Percentiles rank a stretch among this genome's conserved stretches.
Evolutionary conservation across 2,329 filamentous ascomycete genomes (phyloP).

Genomic region (Trichoderma hamatum): DNA sequence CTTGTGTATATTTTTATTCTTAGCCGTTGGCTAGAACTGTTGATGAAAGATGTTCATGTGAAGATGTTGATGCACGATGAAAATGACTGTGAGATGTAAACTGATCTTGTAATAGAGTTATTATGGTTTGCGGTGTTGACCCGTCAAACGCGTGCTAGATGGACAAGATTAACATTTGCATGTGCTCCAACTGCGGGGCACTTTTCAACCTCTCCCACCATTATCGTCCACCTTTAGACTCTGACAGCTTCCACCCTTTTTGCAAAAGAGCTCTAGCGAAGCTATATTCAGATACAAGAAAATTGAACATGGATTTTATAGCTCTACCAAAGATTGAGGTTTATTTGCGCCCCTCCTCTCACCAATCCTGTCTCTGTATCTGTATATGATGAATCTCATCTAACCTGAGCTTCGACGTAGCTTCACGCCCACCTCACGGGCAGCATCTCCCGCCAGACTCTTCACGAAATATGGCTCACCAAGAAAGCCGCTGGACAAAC

Average conservation of each 20-base stretch:
- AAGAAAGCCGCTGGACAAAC: constrained; percentile 59
- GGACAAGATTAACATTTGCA: not conserved
- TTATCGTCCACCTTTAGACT: not conserved
- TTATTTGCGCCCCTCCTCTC: constrained; percentile 1
- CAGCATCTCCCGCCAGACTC: constrained; percentile 71
- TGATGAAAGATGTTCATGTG: not conserved
- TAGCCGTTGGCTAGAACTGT: constrained; percentile 11
- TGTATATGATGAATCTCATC: not conserved
- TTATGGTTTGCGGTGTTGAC: not conserved
- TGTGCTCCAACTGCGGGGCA: constrained; percentile 11
- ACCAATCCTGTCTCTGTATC: not conserved
- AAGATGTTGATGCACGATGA: not conserved
- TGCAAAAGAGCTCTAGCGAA: not conserved
- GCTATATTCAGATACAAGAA: not conserved
- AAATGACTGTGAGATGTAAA: not conserved
- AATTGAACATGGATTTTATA: constrained; percentile 47
- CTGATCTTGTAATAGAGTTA: not conserved
- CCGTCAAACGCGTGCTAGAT: not conserved
- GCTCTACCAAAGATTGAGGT: constrained; percentile 62
- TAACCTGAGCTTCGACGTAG: constrained; percentile 44
- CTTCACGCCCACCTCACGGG: constrained; percentile 81
- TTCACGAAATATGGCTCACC: constrained; percentile 72
- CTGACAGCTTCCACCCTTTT: not conserved
- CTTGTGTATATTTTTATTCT: constrained; percentile 18
- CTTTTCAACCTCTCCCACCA: not conserved